Evolutionary conservation across 768 basidiomycete genomes (phyloP), one percentile per base, ranked within the genome.

Genomic region (Mycena vulgaris): DNA sequence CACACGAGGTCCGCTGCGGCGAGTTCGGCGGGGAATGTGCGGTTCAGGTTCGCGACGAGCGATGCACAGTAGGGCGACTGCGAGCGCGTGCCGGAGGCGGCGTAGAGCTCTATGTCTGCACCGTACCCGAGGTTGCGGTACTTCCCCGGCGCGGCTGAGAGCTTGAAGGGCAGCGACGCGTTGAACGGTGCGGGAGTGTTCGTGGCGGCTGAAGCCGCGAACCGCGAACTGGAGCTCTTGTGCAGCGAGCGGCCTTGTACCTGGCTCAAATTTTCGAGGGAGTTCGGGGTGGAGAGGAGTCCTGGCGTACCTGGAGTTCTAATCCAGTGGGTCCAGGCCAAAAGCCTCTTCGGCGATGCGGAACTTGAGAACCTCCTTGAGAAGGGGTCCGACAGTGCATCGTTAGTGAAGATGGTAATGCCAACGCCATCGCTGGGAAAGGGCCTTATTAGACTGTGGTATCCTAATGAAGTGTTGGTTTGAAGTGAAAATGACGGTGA

Each of bases 111-210:
- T 21, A 64, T 55, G 31, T 55, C 52, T 5, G 52, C 6, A 3
- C 63, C 51, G 52, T 64, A 64, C 23, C 63, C 63, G 6, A 47
- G 30, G 10, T 64, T 64, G 11, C 52, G 23, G 30, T 64, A 64
- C 5, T 6, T 55, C 13, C 63, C 30, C 2, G 10, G 9, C 39
- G 3, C 39, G 7, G 39, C 39, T 10, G 39, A 3, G 3, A 39
- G 3, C 14, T 8, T 8, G 39, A 39, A 39, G 39, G 39, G 39
- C 10, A 16, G 39, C 3, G 39, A 39, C 39, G 39, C 39, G 39
- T 39, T 39, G 7, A 16, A 16, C 39, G 39, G 39, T 16, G 39
- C 39, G 14, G 39, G 39, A 3, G 39, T 39, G 14, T 3, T 39
- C 14, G 14, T 39, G 39, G 17, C 9, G 39, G 39, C 39, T 8